A percentile compares a stretch with the other conserved stretches of the same genome.
These are phyloP conservation scores for Penicillium dipodomyicola DNA, from an alignment of 495 filamentous ascomycete species.

Conservation along the genomic window DNA sequence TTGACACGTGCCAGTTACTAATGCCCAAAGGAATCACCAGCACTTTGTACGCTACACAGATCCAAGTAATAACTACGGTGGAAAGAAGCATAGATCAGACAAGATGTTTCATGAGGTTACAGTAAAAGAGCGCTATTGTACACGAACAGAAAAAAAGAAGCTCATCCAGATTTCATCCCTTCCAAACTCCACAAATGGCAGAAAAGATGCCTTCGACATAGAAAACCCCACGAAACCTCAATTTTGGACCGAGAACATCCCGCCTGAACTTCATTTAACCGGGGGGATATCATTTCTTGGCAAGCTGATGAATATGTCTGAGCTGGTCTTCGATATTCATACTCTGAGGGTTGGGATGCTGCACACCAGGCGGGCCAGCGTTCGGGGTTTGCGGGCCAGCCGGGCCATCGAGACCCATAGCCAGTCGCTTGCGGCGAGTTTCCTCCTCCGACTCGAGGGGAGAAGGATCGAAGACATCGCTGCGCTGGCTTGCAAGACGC, in stretches of 20 bases:
- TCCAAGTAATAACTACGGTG: neutral
- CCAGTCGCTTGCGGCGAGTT: slow-evolving; percentile 76
- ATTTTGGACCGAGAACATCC: slow-evolving; percentile 1
- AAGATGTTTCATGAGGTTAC: slow-evolving; percentile 6
- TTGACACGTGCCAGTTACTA: neutral
- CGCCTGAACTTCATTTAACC: neutral
- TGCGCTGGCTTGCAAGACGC: slow-evolving; percentile 88
- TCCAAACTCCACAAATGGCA: slow-evolving; percentile 18
- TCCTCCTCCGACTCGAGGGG: slow-evolving; percentile 59
- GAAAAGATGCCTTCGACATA: slow-evolving; percentile 4
- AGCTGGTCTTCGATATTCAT: slow-evolving; percentile 53
- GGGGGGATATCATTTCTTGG: slow-evolving; percentile 25
- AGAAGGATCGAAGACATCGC: slow-evolving; percentile 79
- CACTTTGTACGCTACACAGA: neutral
- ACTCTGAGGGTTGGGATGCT: slow-evolving; percentile 36
- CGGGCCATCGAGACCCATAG: neutral
- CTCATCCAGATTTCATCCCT: slow-evolving; percentile 15
- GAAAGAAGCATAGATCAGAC: slow-evolving; percentile 1
- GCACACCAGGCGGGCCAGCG: slow-evolving; percentile 29
- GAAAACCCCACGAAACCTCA: slow-evolving; percentile 12
- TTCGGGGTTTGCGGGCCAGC: slow-evolving; percentile 22
- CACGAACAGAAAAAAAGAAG: slow-evolving; percentile 13
- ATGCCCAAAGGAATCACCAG: neutral
- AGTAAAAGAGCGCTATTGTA: slow-evolving; percentile 17
- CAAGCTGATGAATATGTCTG: slow-evolving; percentile 47